Evolutionary conservation across 2,329 filamentous ascomycete species (phyloP), one percentile per base, ranked within the genome.

Genomic region (Juglanconis oblonga): DNA sequence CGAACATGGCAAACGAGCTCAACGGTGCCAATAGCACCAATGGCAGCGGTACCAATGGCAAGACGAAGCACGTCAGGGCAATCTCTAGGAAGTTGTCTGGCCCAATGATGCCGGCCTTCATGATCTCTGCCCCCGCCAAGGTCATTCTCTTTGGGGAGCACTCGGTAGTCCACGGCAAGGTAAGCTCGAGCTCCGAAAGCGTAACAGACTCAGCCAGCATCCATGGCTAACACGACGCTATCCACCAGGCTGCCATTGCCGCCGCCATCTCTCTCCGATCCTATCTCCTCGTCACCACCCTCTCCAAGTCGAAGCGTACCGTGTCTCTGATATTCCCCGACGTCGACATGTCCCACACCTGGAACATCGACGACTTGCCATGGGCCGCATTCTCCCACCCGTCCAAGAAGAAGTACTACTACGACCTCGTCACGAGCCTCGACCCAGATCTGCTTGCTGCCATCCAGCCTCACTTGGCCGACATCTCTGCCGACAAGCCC

Each of bases 91-190:
- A 85, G 67, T 76, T 79, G 63, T 88, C 85, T 10, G 85, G 77
- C 58, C 86, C 86, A 3, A 85, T 88, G 85, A 86, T 95, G 76
- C 93, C 94, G 48, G 81, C 93, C 63, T 99, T 99, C 73, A 97
- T 99, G 91, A 93, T 98, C 59, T 98, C 95, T 14, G 94, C 96
- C 2, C 95, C 95, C 0, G 96, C 94, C 65, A 99, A 99, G 74
- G 95, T 97, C 71, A 99, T 99, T 73, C 91, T 98, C 56, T 98
- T 94, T 77, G 95, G 95, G 66, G 95, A 99, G 75, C 95, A 99
- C 78, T 90, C 95, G 2, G 95, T 98, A n/a, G 95, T 99, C 24
- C 87, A 99, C 71, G 93, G 93, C 71, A 98, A 97, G 85, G 90
- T 91, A 77, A 58, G 10, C 36, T 29, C 44, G 32, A 11, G 40